Base-by-base conservation (phyloP, 2,329 filamentous ascomycete genomes). In the Pseudogymnoascus sp. region DNA sequence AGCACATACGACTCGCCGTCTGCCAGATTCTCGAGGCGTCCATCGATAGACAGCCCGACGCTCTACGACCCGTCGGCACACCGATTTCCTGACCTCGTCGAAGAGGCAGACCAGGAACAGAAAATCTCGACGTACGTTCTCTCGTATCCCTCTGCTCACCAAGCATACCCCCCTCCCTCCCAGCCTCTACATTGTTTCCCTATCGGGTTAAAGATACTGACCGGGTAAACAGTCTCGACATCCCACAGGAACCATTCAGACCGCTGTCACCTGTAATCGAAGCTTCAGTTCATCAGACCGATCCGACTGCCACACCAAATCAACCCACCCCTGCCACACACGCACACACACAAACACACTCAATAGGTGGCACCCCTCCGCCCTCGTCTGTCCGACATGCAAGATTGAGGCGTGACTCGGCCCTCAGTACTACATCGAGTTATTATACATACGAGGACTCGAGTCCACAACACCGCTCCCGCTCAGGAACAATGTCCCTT, bases 1-100 rank as follows among this genome's bases (percentile, higher is more conserved):
- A 72, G 73, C 37, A 73, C 68, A 57, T 70, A 74, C 59, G 75
- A 77, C 62, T 73, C 80, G 20, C 74, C 76, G 41, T 75, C 76
- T 64, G 79, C 81, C n/a, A 73, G 81, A 58, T 83, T 81, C 68
- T 76, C 77, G n/a, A 77, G 82, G 63, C 78, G 79, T 32, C 80
- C 74, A 66, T 80, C 81, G 12, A 70, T 84, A 60, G 82, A 86
- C 70, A 85, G 82, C 69, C 83, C 82, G 63, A 85, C 81, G 32
- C 73, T 86, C 57, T 85, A 86, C 78, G 81, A 84, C 68, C 84
- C 82, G 67, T 47, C 41, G 14, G 41, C 22, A 47, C 41, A 47
- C 14, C 22, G 41, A 14, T 47, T 47, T 47, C 41, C 41, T 47
- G 14, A 11, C 41, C 25, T 47, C 41, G 22, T 28, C 3, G 41